phyloP scores from a whole-genome alignment of 2,329 filamentous ascomycete species.

The Phyllosticta citrichinensis region DNA sequence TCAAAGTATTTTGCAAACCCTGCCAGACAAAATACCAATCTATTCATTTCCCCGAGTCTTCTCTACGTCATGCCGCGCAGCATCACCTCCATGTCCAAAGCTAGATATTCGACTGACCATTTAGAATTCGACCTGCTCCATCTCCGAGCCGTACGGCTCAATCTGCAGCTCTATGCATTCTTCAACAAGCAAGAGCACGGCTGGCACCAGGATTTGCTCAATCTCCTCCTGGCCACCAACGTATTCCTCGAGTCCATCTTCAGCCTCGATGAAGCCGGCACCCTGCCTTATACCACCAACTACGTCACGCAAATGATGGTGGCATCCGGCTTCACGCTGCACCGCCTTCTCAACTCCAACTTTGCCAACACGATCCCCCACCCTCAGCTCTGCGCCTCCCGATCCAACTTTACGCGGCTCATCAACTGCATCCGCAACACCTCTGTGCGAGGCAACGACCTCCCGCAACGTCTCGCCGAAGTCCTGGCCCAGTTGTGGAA shows the following conservation, averaged over 20 bases:
- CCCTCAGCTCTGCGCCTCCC: conserved; percentile 49
- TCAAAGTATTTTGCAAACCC: neutral
- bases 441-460: conserved; percentile 67
- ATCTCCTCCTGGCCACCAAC: conserved; percentile 62
- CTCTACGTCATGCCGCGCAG: neutral
- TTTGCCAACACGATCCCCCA: conserved; percentile 55
- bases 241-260: conserved; percentile 53
- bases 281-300: conserved; percentile 58
- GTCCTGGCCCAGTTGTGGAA: conserved; percentile 87
- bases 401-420: conserved; percentile 59
- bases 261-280: conserved; percentile 44
- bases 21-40: neutral
- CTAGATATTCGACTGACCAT: neutral
- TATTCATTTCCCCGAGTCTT: neutral
- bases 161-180: conserved; percentile 69
- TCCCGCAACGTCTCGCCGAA: conserved; percentile 70
- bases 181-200: conserved; percentile 50
- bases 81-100: neutral
- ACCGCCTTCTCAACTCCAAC: conserved; percentile 67
- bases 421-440: conserved; percentile 61
- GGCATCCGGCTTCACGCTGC: conserved; percentile 65
- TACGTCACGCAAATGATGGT: conserved; percentile 80
- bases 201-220: conserved; percentile 55
- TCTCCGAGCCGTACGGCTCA: conserved; percentile 61
- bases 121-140: conserved; percentile 47